These are phyloP conservation scores for Chaetomium strumarium DNA, from an alignment of 2,329 filamentous ascomycete species.

Conservation along the genomic window DNA sequence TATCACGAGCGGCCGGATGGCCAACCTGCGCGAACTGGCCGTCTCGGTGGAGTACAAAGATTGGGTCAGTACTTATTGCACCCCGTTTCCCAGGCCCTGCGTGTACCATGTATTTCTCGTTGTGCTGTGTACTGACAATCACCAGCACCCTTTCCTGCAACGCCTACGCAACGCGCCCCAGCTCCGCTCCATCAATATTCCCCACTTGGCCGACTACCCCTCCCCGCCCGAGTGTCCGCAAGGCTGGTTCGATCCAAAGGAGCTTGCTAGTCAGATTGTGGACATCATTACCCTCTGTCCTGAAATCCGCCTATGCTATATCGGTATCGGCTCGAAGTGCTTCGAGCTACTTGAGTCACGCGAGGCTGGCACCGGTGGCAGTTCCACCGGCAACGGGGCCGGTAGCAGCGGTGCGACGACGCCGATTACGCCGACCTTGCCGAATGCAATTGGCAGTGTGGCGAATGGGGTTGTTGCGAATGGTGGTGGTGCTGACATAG, in stretches of 20 bases:
- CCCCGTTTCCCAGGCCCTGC: not conserved
- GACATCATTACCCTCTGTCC: slow-evolving; percentile 72
- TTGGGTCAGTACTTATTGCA: slow-evolving; percentile 55
- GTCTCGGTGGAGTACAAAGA: slow-evolving; percentile 68
- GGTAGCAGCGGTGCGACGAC: not conserved
- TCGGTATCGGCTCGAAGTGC: slow-evolving; percentile 71
- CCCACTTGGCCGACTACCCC: slow-evolving; percentile 23
- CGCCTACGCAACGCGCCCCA: slow-evolving; percentile 64
- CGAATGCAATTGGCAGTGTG: not conserved
- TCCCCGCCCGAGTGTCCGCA: not conserved
- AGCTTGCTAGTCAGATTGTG: slow-evolving; percentile 69
- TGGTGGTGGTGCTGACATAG: slow-evolving; percentile 3
- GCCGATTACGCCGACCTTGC: slow-evolving; percentile 3
- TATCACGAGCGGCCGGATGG: slow-evolving; percentile 72
- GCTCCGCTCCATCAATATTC: slow-evolving; percentile 46
- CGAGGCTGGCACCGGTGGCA: not conserved
- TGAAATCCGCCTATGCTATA: slow-evolving; percentile 70
- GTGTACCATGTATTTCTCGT: slow-evolving; percentile 1
- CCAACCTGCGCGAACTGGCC: slow-evolving; percentile 62
- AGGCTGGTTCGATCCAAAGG: slow-evolving; percentile 49
- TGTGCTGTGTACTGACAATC: slow-evolving; percentile 14
- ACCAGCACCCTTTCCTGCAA: slow-evolving; percentile 71
- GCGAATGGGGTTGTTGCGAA: not conserved
- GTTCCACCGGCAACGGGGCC: not conserved
- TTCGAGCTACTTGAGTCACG: slow-evolving; percentile 67